These are phyloP conservation scores for Auricularia heimuer DNA, from an alignment of 768 basidiomycete species.

Conservation along the genomic window DNA sequence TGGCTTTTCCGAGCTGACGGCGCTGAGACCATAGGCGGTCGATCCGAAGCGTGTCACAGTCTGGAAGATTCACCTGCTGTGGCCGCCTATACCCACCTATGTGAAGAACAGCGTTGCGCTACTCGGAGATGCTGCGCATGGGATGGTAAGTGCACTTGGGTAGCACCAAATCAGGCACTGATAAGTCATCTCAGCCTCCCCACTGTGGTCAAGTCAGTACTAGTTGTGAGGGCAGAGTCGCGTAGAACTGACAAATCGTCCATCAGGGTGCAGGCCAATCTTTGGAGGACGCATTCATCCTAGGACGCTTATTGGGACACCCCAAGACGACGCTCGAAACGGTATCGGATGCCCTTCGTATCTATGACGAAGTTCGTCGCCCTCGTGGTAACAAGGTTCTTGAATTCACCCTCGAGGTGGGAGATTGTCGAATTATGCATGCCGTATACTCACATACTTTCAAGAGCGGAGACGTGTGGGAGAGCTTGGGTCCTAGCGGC, in stretches of 20 bases:
- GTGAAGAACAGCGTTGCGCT: background rate
- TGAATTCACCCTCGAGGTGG: background rate
- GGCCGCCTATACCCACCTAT: background rate
- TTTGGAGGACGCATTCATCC: constrained; percentile 17
- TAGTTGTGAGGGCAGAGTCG: background rate
- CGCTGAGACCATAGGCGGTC: background rate
- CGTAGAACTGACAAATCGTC: background rate
- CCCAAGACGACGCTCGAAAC: constrained; percentile 7
- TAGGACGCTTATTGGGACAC: constrained; percentile 15
- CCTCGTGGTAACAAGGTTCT: constrained; percentile 10
- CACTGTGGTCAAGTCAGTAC: background rate
- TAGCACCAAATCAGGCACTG: background rate
- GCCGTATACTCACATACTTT: background rate
- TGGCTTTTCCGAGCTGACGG: background rate
- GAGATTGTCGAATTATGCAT: background rate
- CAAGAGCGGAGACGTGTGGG: background rate
- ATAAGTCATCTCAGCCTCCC: background rate
- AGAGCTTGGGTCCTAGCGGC: background rate
- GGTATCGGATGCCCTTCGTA: constrained; percentile 9
- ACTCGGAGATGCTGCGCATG: background rate
- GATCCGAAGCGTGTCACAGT: background rate
- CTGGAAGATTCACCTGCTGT: background rate
- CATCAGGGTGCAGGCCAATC: background rate
- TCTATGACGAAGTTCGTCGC: constrained; percentile 16
- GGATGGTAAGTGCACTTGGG: background rate